Base-by-base conservation (phyloP, 345 rosid genomes). In the Salix caprea region DNA sequence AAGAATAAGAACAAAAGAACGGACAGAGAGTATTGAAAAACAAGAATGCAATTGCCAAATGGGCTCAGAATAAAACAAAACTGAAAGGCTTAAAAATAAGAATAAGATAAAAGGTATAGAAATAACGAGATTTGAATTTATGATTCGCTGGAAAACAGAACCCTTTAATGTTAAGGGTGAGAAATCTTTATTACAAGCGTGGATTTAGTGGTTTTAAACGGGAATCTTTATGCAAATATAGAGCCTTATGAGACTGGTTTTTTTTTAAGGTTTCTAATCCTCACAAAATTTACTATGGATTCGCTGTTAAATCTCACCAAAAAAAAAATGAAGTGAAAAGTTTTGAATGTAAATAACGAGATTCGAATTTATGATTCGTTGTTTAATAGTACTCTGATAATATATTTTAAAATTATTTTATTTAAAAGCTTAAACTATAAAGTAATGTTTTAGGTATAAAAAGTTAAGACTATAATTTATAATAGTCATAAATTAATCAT, bases 191-290 rank as follows among this genome's bases (percentile, higher is more conserved):
- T 66, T 68, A 18, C 60, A 83, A 75, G 83, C 74, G 84, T 73
- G 88, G 82, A 84, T 48, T 54, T 67, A 18, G 50, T 66, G 36
- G 89, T 80, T 67, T 65, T 84, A 21, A 93, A 83, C 32, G 84
- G 84, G 65, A 82, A 75, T 36, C 87, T 91, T 69, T 93, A 92
- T 81, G n/a, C 0, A 30, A 30, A 77, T 26, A 76, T 93, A 21
- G 96, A 93, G 83, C 99, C 98, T 1, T 92, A 88, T 74, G 79
- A 81, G 69, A 75, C 84, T 8, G 98, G 97, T 0, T 23, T 82
- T 76, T 76, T 85, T 84, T 96, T 73, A 89, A 91, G 85, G 98
- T 93, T 82, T 96, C 97, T 23, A 91, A 90, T 80, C 76, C 88
- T 73, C 99, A 92, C 64, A 77, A 91, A 32, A 77, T 93, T 71